Base-by-base conservation (phyloP, 352 stramenopile genomes). In the Pythium sukuiense region DNA sequence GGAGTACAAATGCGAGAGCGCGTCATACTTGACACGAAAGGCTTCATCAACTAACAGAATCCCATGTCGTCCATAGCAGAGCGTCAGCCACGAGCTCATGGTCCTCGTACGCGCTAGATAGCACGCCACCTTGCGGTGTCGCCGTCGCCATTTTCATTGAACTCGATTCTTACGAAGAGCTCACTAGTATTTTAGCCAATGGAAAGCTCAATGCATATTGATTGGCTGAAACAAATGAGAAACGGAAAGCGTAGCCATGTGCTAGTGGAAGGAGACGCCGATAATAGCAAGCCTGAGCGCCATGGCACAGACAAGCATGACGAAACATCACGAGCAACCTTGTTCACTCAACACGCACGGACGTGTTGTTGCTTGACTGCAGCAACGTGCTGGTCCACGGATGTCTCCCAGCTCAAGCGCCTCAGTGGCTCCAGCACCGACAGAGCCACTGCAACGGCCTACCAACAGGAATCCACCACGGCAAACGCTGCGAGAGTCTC, bases 11-110 rank as follows among this genome's bases (percentile, higher is more conserved):
- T 64, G 18, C 5, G 65, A 30, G 5, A 77, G 61, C 37, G 62
- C 58, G 29, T 70, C 63, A 43, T 68, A 75, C 39, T 77, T 66
- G 37, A 56, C 56, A 29, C 55, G 46, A 27, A 59, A 45, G 16
- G 39, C 39, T 6, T 63, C 55, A 11, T 20, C 30, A 26, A 26
- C 46, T 46, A 41, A 16, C 32, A 16, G 29, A 37, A 61, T 29
- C 20, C 0, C 11, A 53, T 11, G 26, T 5, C 53, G 30, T 46
- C 30, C 18, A 59, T 20, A 13, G 45, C 8, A 30, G n/a, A 29
- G 5, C 2, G 20, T 29, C 12, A 29, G 9, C 18, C 45, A 29
- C 7, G 1, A 52, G 45, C 4, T 18, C 48, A 60, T 12, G 0
- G 5, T 46, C 30, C 29, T 59, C 8, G 18, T 3, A 29, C 16